A percentile compares a stretch with the other conserved stretches of the same genome.
Evolutionary conservation across 75 land plant genomes (phyloP).

Genomic region (Cunninghamia lanceolata): DNA sequence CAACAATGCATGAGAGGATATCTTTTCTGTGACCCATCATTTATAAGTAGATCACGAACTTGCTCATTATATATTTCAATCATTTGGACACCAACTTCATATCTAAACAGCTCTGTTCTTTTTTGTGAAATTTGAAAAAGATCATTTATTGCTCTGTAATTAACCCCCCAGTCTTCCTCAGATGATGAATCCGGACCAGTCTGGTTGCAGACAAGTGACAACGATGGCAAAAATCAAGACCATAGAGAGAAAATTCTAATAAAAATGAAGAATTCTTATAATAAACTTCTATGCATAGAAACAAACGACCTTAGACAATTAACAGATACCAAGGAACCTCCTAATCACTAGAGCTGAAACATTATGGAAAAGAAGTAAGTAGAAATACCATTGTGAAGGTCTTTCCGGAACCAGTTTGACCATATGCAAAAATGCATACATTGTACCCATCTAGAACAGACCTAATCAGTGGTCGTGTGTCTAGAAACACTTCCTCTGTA

Average conservation of each 20-base stretch:
- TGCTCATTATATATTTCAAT: conserved; percentile 98
- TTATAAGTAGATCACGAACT: conserved; percentile 89
- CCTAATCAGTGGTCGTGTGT: conserved; percentile 91
- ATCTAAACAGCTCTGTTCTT: conserved; percentile 55
- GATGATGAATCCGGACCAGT: conserved; percentile 77
- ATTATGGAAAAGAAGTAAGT: neutral
- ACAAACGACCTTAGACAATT: neutral
- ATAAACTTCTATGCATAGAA: neutral
- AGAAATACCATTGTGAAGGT: conserved; percentile 94
- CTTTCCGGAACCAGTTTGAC: conserved; percentile 99
- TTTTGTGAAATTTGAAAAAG: conserved; percentile 79
- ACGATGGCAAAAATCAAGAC: conserved; percentile 2
- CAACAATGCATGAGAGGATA: conserved; percentile 54
- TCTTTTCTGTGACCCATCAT: conserved; percentile 65
- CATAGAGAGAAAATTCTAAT: neutral
- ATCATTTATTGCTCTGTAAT: conserved; percentile 93
- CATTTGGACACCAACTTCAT: conserved; percentile 98
- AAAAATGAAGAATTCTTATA: neutral
- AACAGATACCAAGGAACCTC: neutral
- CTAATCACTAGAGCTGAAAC: neutral
- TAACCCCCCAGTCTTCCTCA: conserved; percentile 85
- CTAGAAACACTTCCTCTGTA: conserved; percentile 83
- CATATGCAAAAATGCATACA: conserved; percentile 99
- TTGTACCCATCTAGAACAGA: conserved; percentile 98
- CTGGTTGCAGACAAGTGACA: conserved; percentile 43